Evolutionary conservation across 257 asterid genomes (phyloP).

Genomic region (Hygrophila difformis): DNA sequence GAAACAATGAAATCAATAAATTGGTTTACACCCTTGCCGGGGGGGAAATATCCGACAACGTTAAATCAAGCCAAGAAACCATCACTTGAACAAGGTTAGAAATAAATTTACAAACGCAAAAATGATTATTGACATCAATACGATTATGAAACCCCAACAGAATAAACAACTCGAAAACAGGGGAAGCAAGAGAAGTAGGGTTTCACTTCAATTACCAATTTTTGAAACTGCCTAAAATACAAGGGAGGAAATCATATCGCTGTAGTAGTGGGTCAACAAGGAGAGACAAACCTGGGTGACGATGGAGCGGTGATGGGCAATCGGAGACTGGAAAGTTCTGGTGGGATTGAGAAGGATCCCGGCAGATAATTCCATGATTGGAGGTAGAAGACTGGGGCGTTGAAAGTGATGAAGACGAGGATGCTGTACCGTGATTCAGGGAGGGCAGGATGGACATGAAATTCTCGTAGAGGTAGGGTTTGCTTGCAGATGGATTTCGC

Average conservation of each 20-base stretch:
- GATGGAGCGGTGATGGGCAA: slow-evolving; percentile 22
- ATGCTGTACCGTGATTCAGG: slow-evolving; percentile 39
- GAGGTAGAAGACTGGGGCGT: slow-evolving; percentile 22
- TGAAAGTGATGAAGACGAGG: slow-evolving; percentile 40
- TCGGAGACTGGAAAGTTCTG: slow-evolving; percentile 24
- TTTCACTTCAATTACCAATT: too few relatives aligned
- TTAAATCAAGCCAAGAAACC: background rate
- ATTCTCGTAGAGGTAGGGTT: slow-evolving; percentile 5
- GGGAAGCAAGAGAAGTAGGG: slow-evolving; percentile 12
- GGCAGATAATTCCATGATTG: slow-evolving; percentile 39
- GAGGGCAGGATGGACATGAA: slow-evolving; percentile 93
- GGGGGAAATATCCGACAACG: background rate
- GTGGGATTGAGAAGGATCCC: slow-evolving; percentile 6
- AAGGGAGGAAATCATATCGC: background rate
- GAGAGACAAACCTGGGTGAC: slow-evolving; percentile 32
- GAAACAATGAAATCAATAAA: background rate
- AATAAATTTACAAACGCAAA: background rate
- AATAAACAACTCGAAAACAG: slow-evolving; percentile 1
- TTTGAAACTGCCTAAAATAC: background rate
- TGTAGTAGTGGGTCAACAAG: background rate
- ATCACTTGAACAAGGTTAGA: background rate
- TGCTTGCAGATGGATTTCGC: too few relatives aligned
- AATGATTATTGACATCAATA: slow-evolving; percentile 8
- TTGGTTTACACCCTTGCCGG: slow-evolving; percentile 1
- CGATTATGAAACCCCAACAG: background rate